phyloP scores from a whole-genome alignment of 2,329 filamentous ascomycete species.

The Tolypocladium cylindrosporum region DNA sequence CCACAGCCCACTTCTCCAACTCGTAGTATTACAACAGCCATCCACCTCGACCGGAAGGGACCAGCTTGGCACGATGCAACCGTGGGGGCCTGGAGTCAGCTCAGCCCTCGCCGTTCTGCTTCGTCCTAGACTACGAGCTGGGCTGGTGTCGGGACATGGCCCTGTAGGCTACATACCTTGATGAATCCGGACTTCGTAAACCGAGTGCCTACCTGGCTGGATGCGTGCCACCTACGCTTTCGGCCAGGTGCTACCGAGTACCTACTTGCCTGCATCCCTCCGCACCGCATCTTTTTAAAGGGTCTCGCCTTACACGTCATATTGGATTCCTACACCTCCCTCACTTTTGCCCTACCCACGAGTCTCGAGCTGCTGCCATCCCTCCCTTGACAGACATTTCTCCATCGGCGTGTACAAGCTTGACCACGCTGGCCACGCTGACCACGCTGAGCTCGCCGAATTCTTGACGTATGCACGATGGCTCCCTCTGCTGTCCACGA shows the following conservation, averaged over 20 bases:
- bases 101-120: not conserved
- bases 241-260: not conserved
- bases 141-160: not conserved
- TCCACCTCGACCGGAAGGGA: not conserved
- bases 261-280: not conserved
- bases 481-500: slow-evolving; percentile 13
- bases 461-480: slow-evolving; percentile 10
- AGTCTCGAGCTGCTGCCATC: not conserved
- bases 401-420: not conserved
- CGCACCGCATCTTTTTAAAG: not conserved
- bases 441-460: not conserved
- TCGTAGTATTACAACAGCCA: not conserved
- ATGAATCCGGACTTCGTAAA: not conserved
- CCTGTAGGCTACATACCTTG: not conserved
- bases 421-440: not conserved
- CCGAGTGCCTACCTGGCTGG: not conserved
- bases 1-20: not conserved
- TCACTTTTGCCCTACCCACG: not conserved
- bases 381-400: not conserved
- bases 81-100: not conserved
- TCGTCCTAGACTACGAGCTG: not conserved
- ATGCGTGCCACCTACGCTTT: not conserved
- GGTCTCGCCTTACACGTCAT: not conserved
- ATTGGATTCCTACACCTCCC: not conserved
- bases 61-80: not conserved